Evolutionary conservation across 2,329 filamentous ascomycete species (phyloP).

Genomic region (Xylariaceae sp.): DNA sequence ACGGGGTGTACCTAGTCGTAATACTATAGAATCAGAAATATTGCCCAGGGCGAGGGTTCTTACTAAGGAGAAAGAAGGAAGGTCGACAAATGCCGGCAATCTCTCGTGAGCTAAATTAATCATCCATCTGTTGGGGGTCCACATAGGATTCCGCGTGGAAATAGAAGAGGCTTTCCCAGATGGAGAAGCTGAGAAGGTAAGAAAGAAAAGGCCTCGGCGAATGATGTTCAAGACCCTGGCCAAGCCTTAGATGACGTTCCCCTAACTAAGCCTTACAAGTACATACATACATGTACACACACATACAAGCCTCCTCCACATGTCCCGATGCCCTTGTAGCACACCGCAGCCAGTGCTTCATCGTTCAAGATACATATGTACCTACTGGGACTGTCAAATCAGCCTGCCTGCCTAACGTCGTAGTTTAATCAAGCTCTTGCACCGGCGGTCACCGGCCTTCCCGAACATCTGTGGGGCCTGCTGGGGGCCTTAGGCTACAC

Average conservation of each 20-base stretch:
- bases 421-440: neutral
- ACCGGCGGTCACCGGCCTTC: neutral
- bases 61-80: neutral
- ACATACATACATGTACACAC: too few relatives aligned
- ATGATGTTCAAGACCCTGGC: neutral
- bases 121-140: neutral
- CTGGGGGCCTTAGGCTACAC: too few relatives aligned
- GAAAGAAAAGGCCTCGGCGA: neutral
- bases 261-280: neutral
- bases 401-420: neutral
- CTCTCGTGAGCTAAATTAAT: neutral
- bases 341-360: too few relatives aligned
- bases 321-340: too few relatives aligned
- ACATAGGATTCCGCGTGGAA: neutral
- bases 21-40: neutral
- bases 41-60: neutral
- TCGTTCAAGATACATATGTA: too few relatives aligned
- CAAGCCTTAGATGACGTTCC: neutral
- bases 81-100: neutral
- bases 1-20: too few relatives aligned
- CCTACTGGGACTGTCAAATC: too few relatives aligned
- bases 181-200: neutral
- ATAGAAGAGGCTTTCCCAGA: neutral
- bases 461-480: neutral
- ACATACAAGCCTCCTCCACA: too few relatives aligned